Conservation (phyloP, 768 basidiomycete species). For the Gloeophyllum trabeum region DNA sequence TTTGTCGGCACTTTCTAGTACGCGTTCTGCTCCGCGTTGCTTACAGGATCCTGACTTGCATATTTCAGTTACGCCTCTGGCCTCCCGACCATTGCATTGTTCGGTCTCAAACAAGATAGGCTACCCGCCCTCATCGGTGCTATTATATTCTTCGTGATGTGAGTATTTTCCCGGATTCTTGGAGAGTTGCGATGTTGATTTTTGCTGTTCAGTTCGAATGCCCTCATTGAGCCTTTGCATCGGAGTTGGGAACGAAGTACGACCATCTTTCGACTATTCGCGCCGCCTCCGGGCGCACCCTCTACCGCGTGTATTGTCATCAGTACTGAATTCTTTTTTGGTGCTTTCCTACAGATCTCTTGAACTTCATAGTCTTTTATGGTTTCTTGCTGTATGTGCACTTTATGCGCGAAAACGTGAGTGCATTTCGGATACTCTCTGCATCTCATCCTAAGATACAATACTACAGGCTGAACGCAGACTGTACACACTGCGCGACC, state of each 20-base stretch:
- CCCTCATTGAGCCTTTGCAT: constrained; percentile 27
- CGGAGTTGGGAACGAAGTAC: constrained; percentile 28
- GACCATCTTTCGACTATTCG: too few relatives aligned
- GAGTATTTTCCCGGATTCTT: too few relatives aligned
- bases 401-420: constrained; percentile 31
- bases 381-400: constrained; percentile 69
- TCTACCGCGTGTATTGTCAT: too few relatives aligned
- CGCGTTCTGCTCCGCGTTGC: constrained; percentile 3
- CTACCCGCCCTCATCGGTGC: constrained; percentile 56
- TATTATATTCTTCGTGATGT: constrained; percentile 41
- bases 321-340: too few relatives aligned
- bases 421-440: constrained; percentile 11
- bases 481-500: constrained; percentile 37
- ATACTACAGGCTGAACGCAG: constrained; percentile 27
- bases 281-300: too few relatives aligned
- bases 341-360: constrained; percentile 47
- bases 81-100: constrained; percentile 56
- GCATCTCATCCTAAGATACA: background rate
- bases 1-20: constrained; percentile 27
- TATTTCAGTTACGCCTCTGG: constrained; percentile 20
- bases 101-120: constrained; percentile 57
- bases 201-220: constrained; percentile 17
- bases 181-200: too few relatives aligned
- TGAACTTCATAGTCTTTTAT: constrained; percentile 72
- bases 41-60: background rate